Evolutionary conservation across 2,329 filamentous ascomycete species (phyloP).

Genomic region (Penicillium sp.): DNA sequence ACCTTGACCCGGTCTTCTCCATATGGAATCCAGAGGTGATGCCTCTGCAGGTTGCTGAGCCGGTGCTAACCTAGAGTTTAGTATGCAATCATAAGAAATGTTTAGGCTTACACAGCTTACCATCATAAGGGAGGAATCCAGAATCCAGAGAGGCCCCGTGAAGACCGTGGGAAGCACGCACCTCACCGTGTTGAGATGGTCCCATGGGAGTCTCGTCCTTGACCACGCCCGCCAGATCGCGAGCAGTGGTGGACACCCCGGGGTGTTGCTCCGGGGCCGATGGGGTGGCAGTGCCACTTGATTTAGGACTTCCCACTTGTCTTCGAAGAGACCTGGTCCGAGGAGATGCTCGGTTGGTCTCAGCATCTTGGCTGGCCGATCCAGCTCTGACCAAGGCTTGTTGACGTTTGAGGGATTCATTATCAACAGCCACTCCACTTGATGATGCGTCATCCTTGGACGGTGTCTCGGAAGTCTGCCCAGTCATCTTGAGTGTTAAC

Average conservation of each 20-base stretch:
- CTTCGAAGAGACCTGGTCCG: conserved; percentile 37
- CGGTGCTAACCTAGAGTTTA: conserved; percentile 24
- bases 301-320: conserved; percentile 23
- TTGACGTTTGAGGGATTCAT: conserved; percentile 50
- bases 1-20: conserved; percentile 46
- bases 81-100: conserved; percentile 3
- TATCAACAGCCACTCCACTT: conserved; percentile 51
- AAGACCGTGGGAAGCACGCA: conserved; percentile 19
- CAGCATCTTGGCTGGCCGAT: conserved; percentile 28
- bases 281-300: conserved; percentile 17
- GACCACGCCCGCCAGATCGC: conserved; percentile 24
- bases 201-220: conserved; percentile 10
- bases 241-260: conserved; percentile 9
- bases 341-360: conserved; percentile 17
- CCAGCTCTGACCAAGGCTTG: conserved; percentile 48
- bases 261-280: conserved; percentile 26
- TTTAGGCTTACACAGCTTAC: conserved; percentile 4
- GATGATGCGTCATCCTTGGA: conserved; percentile 39
- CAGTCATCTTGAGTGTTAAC: conserved; percentile 66
- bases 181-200: conserved; percentile 9
- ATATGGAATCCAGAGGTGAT: conserved; percentile 38
- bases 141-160: conserved; percentile 7
- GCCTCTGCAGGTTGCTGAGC: conserved; percentile 22
- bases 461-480: conserved; percentile 49
- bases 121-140: conserved; percentile 5